Conservation (phyloP, 441 rosid species). For the Francoa sonchifolia region DNA sequence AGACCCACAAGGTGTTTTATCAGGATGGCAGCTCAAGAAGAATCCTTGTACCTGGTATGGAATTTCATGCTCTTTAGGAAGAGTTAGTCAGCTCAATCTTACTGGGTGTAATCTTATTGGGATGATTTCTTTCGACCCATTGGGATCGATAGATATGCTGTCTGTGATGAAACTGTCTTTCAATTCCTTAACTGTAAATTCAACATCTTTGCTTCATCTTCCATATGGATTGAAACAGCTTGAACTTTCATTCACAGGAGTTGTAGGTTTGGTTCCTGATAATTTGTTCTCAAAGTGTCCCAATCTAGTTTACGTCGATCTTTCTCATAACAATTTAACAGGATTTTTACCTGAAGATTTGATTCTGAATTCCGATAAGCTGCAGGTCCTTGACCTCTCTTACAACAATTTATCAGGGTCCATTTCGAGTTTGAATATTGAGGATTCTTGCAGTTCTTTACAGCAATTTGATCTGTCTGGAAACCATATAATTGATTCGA, state of each 20-base stretch:
- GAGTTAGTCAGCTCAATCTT: slow-evolving; percentile 69
- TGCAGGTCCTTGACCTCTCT: slow-evolving; percentile 72
- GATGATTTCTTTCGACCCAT: slow-evolving; percentile 37
- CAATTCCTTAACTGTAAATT: slow-evolving; percentile 40
- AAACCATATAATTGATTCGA: slow-evolving; percentile 37
- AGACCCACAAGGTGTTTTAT: slow-evolving; percentile 52
- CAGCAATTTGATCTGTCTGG: slow-evolving; percentile 53
- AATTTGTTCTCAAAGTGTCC: slow-evolving; percentile 41
- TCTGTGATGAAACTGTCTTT: slow-evolving; percentile 47
- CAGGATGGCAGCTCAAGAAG: slow-evolving; percentile 42
- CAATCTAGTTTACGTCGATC: slow-evolving; percentile 40
- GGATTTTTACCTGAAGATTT: slow-evolving; percentile 50
- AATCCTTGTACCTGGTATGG: slow-evolving; percentile 70
- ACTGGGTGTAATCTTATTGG: slow-evolving; percentile 42
- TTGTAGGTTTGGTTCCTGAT: slow-evolving; percentile 58
- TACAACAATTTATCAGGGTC: slow-evolving; percentile 76
- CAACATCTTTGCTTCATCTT: slow-evolving; percentile 65
- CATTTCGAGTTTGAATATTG: slow-evolving; percentile 42
- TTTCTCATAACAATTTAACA: slow-evolving; percentile 57
- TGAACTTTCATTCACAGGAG: slow-evolving; percentile 48
- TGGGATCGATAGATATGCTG: slow-evolving; percentile 48
- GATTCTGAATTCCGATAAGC: slow-evolving; percentile 35
- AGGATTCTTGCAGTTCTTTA: slow-evolving; percentile 49
- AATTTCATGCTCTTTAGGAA: slow-evolving; percentile 50
- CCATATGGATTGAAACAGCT: slow-evolving; percentile 55